Conservation (phyloP, 2,329 filamentous ascomycete genomes). For the Moelleriella libera region DNA sequence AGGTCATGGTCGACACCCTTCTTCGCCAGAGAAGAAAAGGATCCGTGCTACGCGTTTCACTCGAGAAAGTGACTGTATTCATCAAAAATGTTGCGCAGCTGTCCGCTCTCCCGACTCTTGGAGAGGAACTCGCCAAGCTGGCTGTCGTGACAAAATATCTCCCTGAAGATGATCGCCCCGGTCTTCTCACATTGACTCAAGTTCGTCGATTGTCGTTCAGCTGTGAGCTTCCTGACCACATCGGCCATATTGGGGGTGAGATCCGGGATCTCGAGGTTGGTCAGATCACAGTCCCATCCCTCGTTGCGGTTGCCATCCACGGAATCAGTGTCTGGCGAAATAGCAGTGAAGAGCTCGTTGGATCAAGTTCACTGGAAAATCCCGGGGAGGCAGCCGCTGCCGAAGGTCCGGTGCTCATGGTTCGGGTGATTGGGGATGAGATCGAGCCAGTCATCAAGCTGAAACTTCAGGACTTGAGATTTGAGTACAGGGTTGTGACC, state of each 20-base stretch:
- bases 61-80: slow-evolving; percentile 49
- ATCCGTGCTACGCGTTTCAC: slow-evolving; percentile 57
- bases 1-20: slow-evolving; percentile 88
- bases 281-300: slow-evolving; percentile 71
- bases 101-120: slow-evolving; percentile 53
- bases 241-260: slow-evolving; percentile 51
- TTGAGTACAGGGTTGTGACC: slow-evolving; percentile 83
- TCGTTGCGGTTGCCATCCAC: slow-evolving; percentile 65
- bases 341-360: slow-evolving; percentile 55
- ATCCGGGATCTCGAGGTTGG: slow-evolving; percentile 54
- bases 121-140: slow-evolving; percentile 66
- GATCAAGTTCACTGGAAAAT: slow-evolving; percentile 23
- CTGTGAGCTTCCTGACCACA: slow-evolving; percentile 49
- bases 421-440: slow-evolving; percentile 83
- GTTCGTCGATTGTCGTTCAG: slow-evolving; percentile 49
- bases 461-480: slow-evolving; percentile 67
- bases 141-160: slow-evolving; percentile 88
- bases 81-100: slow-evolving; percentile 52
- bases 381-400: background rate
- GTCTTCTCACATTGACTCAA: slow-evolving; percentile 60
- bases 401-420: slow-evolving; percentile 53
- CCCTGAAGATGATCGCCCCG: slow-evolving; percentile 87
- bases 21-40: slow-evolving; percentile 78
- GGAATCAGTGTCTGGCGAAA: slow-evolving; percentile 50
- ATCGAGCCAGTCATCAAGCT: slow-evolving; percentile 84